Evolutionary conservation across 2,329 filamentous ascomycete species (phyloP).

Genomic region (Venturiaceae sp.): DNA sequence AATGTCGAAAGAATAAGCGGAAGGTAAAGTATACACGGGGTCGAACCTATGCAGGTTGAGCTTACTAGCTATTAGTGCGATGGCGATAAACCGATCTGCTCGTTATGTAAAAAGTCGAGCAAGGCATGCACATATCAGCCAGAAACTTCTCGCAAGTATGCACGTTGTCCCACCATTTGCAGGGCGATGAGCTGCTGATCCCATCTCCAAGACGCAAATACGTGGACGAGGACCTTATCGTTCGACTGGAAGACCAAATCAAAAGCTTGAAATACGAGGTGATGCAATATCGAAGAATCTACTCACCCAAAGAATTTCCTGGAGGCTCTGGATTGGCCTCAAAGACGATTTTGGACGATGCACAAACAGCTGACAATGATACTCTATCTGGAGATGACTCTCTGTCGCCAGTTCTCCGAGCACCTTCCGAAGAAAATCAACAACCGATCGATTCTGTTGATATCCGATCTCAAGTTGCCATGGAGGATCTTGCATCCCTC

Average conservation of each 20-base stretch:
- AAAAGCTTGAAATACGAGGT: background rate
- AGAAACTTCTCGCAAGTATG: background rate
- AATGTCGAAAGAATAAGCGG: conserved; percentile 1
- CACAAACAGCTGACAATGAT: background rate
- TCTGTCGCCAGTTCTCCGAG: background rate
- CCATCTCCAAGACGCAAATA: background rate
- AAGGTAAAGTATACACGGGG: background rate
- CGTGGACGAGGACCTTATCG: background rate
- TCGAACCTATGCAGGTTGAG: background rate
- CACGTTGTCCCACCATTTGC: background rate
- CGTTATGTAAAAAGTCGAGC: background rate
- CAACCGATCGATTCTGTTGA: background rate
- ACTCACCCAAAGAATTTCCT: background rate
- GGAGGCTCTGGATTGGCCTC: background rate
- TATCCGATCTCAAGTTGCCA: background rate
- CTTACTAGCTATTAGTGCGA: background rate
- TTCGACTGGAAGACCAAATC: background rate
- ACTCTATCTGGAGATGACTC: background rate
- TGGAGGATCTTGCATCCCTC: background rate
- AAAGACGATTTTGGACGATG: background rate
- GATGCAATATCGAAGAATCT: background rate
- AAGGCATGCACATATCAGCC: background rate
- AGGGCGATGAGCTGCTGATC: background rate
- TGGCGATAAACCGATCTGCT: background rate
- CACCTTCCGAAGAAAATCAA: background rate